phyloP scores from a whole-genome alignment of 805 yeast genomes.

The Candida qinlingensis region DNA sequence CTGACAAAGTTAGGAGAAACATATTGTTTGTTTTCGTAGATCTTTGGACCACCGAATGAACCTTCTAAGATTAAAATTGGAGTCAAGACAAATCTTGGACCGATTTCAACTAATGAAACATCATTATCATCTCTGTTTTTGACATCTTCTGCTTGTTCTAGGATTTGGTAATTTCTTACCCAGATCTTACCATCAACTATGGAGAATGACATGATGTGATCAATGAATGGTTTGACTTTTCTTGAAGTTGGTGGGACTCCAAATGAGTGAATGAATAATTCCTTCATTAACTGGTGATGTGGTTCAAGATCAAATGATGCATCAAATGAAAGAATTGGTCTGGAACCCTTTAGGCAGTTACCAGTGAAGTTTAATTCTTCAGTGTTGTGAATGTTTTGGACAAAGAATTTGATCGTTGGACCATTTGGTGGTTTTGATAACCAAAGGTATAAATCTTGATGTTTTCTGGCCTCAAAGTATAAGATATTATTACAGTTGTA shows the following conservation, averaged over 20 bases:
- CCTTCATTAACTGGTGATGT: slow-evolving; percentile 74
- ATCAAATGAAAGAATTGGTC: slow-evolving; percentile 91
- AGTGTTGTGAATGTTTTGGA: slow-evolving; percentile 92
- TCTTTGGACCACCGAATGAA: slow-evolving; percentile 95
- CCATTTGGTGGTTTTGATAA: slow-evolving; percentile 96
- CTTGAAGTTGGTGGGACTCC: slow-evolving; percentile 96
- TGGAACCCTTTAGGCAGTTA: slow-evolving; percentile 89
- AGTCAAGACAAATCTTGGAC: slow-evolving; percentile 93
- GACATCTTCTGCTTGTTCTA: slow-evolving; percentile 54
- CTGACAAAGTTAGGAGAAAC: slow-evolving; percentile 94
- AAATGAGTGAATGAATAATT: slow-evolving; percentile 72
- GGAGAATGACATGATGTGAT: slow-evolving; percentile 90
- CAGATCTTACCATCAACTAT: slow-evolving; percentile 91
- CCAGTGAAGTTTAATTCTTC: slow-evolving; percentile 96
- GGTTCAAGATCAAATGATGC: slow-evolving; percentile 62
- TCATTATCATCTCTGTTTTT: slow-evolving; percentile 52
- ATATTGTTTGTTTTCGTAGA: slow-evolving; percentile 93
- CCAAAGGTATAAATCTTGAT: slow-evolving; percentile 93
- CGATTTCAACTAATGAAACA: slow-evolving; percentile 83
- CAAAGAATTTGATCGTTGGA: slow-evolving; percentile 89
- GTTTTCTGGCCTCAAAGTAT: slow-evolving; percentile 94
- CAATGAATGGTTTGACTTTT: slow-evolving; percentile 89
- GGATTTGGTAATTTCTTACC: slow-evolving; percentile 92
- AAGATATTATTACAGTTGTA: slow-evolving; percentile 94
- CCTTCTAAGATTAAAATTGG: slow-evolving; percentile 91